phyloP scores from a whole-genome alignment of 371 early-diverging fungal genomes.

The Lichtheimia hyalospora region DNA sequence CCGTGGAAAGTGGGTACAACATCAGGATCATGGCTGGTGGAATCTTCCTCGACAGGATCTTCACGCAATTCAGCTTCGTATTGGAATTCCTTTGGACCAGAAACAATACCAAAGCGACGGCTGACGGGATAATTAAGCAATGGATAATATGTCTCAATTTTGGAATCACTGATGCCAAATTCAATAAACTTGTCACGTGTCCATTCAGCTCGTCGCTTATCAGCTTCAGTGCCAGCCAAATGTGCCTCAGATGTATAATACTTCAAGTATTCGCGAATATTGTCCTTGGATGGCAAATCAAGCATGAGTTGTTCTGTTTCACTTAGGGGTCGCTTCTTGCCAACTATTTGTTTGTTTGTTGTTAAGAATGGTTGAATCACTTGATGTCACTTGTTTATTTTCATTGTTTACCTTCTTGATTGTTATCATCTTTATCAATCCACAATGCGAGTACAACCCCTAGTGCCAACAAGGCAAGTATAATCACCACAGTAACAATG shows the following conservation, averaged over 20 bases:
- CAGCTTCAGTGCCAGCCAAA: slow-evolving; percentile 47
- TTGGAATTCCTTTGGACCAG: slow-evolving; percentile 39
- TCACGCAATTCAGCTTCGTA: slow-evolving; percentile 60
- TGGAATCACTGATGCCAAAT: slow-evolving; percentile 52
- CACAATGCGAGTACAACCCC: slow-evolving; percentile 16
- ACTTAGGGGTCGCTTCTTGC: background rate
- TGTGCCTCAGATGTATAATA: slow-evolving; percentile 56
- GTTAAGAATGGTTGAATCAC: background rate
- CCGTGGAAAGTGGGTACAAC: slow-evolving; percentile 67
- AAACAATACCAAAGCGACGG: slow-evolving; percentile 54
- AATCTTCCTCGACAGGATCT: slow-evolving; percentile 57
- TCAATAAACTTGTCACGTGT: slow-evolving; percentile 51
- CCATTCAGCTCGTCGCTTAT: slow-evolving; percentile 52
- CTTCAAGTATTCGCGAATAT: slow-evolving; percentile 32
- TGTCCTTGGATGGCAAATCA: slow-evolving; percentile 16
- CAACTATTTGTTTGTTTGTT: background rate
- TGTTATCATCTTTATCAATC: slow-evolving; percentile 8
- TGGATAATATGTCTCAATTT: slow-evolving; percentile 61
- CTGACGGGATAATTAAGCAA: slow-evolving; percentile 57
- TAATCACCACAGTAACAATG: slow-evolving; percentile 18
- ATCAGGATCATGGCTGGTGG: slow-evolving; percentile 48
- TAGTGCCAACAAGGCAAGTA: slow-evolving; percentile 19
- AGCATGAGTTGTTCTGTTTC: slow-evolving; percentile 16
- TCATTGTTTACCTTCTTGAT: slow-evolving; percentile 1
- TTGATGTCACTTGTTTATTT: background rate